Evolutionary conservation across 1,284 basidiomycete species (phyloP).

Genomic region (Fomes fomentarius): DNA sequence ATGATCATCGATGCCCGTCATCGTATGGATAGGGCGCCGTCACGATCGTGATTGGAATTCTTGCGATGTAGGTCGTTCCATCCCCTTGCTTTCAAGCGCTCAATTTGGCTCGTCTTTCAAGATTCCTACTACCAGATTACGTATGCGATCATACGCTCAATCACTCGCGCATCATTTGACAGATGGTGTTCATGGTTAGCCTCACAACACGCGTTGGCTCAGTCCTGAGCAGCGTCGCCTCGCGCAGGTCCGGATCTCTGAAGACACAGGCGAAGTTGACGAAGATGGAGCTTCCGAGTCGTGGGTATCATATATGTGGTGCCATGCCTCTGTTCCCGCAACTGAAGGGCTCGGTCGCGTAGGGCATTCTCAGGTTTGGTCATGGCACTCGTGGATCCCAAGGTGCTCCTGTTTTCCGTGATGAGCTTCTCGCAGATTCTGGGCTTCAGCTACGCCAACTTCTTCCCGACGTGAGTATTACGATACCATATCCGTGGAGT

Average conservation of each 20-base stretch:
- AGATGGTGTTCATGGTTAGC: conserved; percentile 38
- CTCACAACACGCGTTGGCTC: conserved; percentile 71
- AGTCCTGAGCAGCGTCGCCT: conserved; percentile 60
- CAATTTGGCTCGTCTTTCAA: not conserved
- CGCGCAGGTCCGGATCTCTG: conserved; percentile 72
- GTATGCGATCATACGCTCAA: conserved; percentile 34
- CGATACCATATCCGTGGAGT: too few species aligned
- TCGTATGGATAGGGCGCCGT: conserved; percentile 63
- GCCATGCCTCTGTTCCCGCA: too few species aligned
- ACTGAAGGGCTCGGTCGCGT: too few species aligned
- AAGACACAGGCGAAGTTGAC: conserved; percentile 76
- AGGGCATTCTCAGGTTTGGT: conserved; percentile 58
- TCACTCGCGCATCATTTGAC: too few species aligned
- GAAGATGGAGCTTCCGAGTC: conserved; percentile 56
- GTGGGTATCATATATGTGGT: too few species aligned
- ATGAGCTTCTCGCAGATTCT: conserved; percentile 55
- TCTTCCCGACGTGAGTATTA: conserved; percentile 70
- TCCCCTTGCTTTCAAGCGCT: too few species aligned
- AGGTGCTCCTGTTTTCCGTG: conserved; percentile 62
- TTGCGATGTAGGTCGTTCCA: conserved; percentile 50
- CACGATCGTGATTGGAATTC: conserved; percentile 57
- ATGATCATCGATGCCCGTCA: too few species aligned
- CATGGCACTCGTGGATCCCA: conserved; percentile 64
- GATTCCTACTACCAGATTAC: conserved; percentile 54
- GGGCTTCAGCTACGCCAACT: conserved; percentile 72